phyloP scores from a whole-genome alignment of 1,139 yeast species.

The Diutina ranongensis region DNA sequence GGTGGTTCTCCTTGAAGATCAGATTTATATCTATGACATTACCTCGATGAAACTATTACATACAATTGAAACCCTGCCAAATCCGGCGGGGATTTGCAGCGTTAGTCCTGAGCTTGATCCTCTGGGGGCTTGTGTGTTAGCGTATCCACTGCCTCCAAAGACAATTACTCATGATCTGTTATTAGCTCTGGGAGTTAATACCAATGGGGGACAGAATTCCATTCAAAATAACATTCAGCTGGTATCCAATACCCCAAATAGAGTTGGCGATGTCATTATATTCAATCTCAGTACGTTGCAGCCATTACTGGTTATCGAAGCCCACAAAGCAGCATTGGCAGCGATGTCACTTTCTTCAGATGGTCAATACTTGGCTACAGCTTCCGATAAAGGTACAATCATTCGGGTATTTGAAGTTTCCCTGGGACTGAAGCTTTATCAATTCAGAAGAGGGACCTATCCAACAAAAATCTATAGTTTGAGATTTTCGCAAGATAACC shows the following conservation, averaged over 20 bases:
- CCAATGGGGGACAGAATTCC: constrained; percentile 35
- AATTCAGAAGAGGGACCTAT: constrained; percentile 89
- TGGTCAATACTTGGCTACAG: constrained; percentile 81
- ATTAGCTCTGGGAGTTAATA: constrained; percentile 30
- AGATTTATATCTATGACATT: constrained; percentile 82
- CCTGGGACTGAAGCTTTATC: constrained; percentile 72
- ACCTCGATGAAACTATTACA: constrained; percentile 79
- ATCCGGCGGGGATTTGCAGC: constrained; percentile 48
- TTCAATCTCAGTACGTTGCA: constrained; percentile 70
- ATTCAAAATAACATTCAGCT: constrained; percentile 32
- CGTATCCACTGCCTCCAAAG: constrained; percentile 78
- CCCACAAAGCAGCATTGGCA: constrained; percentile 81
- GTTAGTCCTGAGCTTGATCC: constrained; percentile 50
- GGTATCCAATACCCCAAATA: constrained; percentile 32
- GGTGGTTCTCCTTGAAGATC: constrained; percentile 70
- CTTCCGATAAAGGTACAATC: constrained; percentile 92
- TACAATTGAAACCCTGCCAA: constrained; percentile 78
- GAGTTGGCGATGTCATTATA: constrained; percentile 81
- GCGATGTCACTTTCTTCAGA: constrained; percentile 68
- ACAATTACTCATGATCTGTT: constrained; percentile 34
- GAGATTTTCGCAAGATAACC: constrained; percentile 66
- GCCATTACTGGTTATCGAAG: constrained; percentile 84
- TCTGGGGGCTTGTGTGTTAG: constrained; percentile 43
- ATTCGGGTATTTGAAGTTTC: constrained; percentile 80
- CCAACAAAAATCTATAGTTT: constrained; percentile 83